Evolutionary conservation across 2,329 filamentous ascomycete species (phyloP).

Genomic region (Neoscytalidium dimidiatum): DNA sequence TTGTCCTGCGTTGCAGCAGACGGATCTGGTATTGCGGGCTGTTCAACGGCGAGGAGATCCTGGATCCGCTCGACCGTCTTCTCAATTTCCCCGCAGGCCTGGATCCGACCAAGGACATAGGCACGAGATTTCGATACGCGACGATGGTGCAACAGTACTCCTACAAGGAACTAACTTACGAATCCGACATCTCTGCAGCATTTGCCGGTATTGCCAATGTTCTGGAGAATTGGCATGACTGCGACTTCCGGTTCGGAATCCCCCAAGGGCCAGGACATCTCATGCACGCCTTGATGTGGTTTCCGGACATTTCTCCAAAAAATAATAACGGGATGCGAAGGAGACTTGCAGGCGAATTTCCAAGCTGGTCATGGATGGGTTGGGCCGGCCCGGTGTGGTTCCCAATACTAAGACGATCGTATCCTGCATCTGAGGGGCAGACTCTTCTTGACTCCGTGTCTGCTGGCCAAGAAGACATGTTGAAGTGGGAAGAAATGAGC

Average conservation of each 20-base stretch:
- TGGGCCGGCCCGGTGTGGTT: background rate
- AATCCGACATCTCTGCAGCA: background rate
- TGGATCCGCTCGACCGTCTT: background rate
- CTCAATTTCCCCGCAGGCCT: background rate
- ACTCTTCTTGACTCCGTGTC: background rate
- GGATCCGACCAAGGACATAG: background rate
- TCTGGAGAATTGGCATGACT: background rate
- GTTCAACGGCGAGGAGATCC: too few species aligned
- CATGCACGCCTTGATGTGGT: background rate
- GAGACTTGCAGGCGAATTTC: background rate
- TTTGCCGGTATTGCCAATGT: background rate
- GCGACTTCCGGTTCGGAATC: background rate
- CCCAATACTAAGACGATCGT: background rate
- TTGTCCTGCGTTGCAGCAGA: too few species aligned
- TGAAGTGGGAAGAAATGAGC: background rate
- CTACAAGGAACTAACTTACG: background rate
- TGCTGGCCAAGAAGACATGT: background rate
- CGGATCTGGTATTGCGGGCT: too few species aligned
- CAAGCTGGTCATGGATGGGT: background rate
- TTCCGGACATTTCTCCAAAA: background rate
- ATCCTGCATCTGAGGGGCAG: background rate
- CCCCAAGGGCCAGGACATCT: background rate
- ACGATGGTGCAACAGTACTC: background rate
- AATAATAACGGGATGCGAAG: background rate
- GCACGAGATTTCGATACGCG: background rate